Conservation (phyloP, 768 basidiomycete genomes). For the Imleria badia region DNA sequence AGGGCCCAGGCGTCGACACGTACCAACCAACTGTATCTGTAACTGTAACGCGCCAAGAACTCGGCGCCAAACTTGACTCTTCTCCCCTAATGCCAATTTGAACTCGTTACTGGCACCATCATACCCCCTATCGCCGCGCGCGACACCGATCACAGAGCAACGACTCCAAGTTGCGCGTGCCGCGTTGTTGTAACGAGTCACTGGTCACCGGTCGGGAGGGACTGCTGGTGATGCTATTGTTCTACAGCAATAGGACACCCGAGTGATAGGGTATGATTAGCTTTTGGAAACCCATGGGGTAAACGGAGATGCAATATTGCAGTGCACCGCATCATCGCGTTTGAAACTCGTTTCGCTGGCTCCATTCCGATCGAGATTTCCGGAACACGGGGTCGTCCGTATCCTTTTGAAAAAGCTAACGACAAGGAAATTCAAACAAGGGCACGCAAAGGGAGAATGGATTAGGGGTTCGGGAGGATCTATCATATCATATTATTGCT, state of each 20-base stretch:
- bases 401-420: no score
- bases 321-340: neutral
- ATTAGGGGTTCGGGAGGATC: no score
- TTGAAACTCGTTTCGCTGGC: conserved; percentile 1
- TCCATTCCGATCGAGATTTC: neutral
- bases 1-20: no score
- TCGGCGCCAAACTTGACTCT: neutral
- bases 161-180: no score
- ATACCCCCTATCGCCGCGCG: no score
- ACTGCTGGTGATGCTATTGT: no score
- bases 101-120: neutral
- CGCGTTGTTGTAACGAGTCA: no score
- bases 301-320: neutral
- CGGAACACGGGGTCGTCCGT: neutral
- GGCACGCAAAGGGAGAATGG: no score
- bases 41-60: neutral
- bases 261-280: neutral
- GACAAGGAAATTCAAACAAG: no score
- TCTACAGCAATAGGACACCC: neutral
- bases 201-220: no score
- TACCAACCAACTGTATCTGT: neutral
- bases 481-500: no score
- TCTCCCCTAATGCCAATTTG: neutral
- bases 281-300: neutral
- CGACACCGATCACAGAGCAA: no score